phyloP scores from a whole-genome alignment of 169 alveolate species.

The Blepharisma undulans region DNA sequence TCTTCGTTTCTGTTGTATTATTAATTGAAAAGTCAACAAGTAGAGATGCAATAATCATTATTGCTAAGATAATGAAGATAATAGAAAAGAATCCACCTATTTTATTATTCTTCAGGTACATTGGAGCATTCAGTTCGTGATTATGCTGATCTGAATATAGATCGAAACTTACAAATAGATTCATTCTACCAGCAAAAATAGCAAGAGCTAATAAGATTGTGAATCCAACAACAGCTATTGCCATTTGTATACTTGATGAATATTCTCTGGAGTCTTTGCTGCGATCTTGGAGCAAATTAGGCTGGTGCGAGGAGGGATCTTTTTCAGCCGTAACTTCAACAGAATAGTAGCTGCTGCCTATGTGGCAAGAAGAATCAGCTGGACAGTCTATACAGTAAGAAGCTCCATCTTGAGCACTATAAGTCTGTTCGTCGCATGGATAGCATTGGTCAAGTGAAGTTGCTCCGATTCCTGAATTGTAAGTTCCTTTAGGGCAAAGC shows the following conservation, averaged over 20 bases:
- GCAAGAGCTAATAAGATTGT: not conserved
- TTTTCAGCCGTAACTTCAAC: too few relatives aligned
- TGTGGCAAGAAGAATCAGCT: not conserved
- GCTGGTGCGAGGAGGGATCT: not conserved
- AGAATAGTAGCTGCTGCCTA: not conserved
- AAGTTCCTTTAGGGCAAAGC: not conserved
- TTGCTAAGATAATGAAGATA: not conserved
- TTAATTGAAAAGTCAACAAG: not conserved
- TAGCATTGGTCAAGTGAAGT: slow-evolving; percentile 5
- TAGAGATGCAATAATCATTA: not conserved
- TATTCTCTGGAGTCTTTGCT: not conserved
- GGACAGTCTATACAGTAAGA: slow-evolving; percentile 1
- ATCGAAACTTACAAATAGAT: not conserved
- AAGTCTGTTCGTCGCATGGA: not conserved
- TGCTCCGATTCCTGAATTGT: not conserved
- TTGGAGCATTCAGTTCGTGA: not conserved
- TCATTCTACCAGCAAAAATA: not conserved
- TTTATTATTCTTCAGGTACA: not conserved
- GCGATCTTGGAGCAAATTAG: not conserved
- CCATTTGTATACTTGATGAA: not conserved
- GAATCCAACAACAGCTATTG: not conserved
- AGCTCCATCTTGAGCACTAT: not conserved
- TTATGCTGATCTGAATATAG: not conserved
- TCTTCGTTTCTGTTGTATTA: not conserved
- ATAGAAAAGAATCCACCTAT: slow-evolving; percentile 36